Evolutionary conservation across 176 grass and related monocot species (phyloP), one percentile per base, ranked within the genome.

Genomic region (Thalia dealbata): DNA sequence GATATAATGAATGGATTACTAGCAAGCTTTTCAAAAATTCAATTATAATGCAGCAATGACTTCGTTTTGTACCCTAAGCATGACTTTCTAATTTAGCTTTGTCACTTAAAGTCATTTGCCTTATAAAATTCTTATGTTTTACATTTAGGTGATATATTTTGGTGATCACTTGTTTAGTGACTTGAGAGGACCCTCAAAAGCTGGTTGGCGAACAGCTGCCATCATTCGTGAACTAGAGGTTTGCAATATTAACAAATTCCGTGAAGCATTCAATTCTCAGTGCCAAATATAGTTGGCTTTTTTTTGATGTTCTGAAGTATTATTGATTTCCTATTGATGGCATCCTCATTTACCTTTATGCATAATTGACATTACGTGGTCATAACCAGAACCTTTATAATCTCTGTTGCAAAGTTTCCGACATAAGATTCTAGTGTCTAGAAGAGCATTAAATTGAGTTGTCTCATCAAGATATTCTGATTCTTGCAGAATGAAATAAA

Each of bases 201-300:
- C 95, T 73, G 95, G 95, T 64, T 99, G 95, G 95, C 82, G 95
- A 82, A 99, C 95, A 76, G 90, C 87, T 78, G 95, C 95, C 68
- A 91, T 99, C 64, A 93, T 93, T 88, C 77, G 85, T 14, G 95
- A 99, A 83, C 90, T 99, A 42, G 95, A 99, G 83, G 95, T 91
- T 61, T 69, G 75, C 41, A 22, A 61, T 56, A 68, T 68, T 68
- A 68, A 43, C n/a, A n/a, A n/a, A n/a, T 63, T 30, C 61, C 44
- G 23, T 8, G 13, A 22, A 68, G n/a, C 10, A 65, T 65, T 18
- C 25, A 24, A 23, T 23, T 27, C 25, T 3, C 64, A 11, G 7
- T 8, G 12, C 4, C 7, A 21, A 14, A 63, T 14, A 16, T 27
- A 3, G 61, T 63, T 63, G 26, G 13, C 23, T 14, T 63, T 38